These are phyloP conservation scores for Rhodotorula kratochvilovae DNA, from an alignment of 768 basidiomycete species.

Conservation along the genomic window DNA sequence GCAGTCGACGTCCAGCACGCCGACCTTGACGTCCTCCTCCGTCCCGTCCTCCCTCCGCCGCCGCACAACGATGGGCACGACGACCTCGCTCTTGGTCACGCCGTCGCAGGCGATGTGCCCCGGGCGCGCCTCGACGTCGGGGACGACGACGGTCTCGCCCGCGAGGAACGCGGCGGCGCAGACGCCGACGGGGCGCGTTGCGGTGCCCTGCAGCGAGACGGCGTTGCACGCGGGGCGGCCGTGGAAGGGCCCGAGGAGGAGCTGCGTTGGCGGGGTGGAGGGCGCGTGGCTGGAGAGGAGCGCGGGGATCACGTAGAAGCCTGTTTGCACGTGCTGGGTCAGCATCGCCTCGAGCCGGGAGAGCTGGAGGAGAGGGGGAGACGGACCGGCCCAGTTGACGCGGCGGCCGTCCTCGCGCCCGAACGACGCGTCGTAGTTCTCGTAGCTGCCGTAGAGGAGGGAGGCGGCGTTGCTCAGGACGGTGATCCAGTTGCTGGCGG, in stretches of 20 bases:
- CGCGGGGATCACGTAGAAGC: constrained; percentile 73
- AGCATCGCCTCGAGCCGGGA: neutral
- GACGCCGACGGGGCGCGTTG: constrained; percentile 59
- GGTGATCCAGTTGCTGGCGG: constrained; percentile 58
- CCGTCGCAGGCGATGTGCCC: constrained; percentile 95
- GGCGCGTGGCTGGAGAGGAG: constrained; percentile 55
- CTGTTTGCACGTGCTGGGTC: constrained; percentile 49
- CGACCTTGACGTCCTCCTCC: constrained; percentile 48
- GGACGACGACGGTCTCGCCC: constrained; percentile 61
- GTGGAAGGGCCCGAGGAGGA: constrained; percentile 41
- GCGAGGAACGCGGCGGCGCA: constrained; percentile 73
- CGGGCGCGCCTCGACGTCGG: constrained; percentile 72
- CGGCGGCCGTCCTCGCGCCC: constrained; percentile 50
- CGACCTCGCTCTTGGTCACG: constrained; percentile 83
- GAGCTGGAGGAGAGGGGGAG: neutral
- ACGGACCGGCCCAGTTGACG: constrained; percentile 90
- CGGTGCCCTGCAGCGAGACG: constrained; percentile 59
- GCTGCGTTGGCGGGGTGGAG: constrained; percentile 19
- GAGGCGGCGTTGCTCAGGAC: constrained; percentile 80
- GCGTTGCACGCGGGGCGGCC: constrained; percentile 75
- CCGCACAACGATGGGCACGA: constrained; percentile 63
- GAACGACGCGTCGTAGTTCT: constrained; percentile 61
- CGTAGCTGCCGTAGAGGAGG: constrained; percentile 70
- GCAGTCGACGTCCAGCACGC: constrained; percentile 75
- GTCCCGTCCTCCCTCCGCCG: neutral